Conservation (phyloP, 805 yeast species). For the Hanseniaspora clermontiae region DNA sequence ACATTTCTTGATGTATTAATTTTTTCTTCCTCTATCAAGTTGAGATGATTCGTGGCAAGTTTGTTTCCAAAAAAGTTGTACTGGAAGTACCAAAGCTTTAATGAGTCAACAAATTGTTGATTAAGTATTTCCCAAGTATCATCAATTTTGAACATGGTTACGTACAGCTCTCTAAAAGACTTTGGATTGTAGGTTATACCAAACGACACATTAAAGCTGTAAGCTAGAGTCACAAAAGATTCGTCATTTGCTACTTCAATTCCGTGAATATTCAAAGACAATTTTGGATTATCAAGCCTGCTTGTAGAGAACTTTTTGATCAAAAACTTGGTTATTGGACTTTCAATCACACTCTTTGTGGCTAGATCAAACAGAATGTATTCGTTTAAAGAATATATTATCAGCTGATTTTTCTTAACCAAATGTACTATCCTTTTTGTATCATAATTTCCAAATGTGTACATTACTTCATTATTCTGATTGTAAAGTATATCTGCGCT, state of each 20-base stretch:
- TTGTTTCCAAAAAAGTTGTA: slow-evolving; percentile 21
- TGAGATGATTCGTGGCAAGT: slow-evolving; percentile 17
- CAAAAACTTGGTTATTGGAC: slow-evolving; percentile 2
- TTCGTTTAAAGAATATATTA: slow-evolving; percentile 24
- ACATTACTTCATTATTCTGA: slow-evolving; percentile 18
- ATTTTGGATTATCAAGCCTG: slow-evolving; percentile 20
- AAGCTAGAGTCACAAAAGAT: slow-evolving; percentile 22
- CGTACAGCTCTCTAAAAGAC: slow-evolving; percentile 21
- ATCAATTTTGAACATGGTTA: slow-evolving; percentile 23
- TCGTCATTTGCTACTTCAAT: slow-evolving; percentile 23
- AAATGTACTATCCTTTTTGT: slow-evolving; percentile 13
- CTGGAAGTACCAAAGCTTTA: slow-evolving; percentile 27
- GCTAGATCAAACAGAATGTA: slow-evolving; percentile 19
- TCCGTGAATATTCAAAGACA: slow-evolving; percentile 21
- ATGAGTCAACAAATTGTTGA: slow-evolving; percentile 18
- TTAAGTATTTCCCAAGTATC: slow-evolving; percentile 21
- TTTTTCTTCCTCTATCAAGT: neutral
- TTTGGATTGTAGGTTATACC: slow-evolving; percentile 24
- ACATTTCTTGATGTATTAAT: neutral
- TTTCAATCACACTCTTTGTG: slow-evolving; percentile 14
- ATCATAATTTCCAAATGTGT: slow-evolving; percentile 16
- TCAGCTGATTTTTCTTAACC: slow-evolving; percentile 22
- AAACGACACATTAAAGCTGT: slow-evolving; percentile 21
- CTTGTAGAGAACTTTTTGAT: neutral
- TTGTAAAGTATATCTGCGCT: slow-evolving; percentile 2